Evolutionary conservation across 495 filamentous ascomycete species (phyloP), one percentile per base, ranked within the genome.

Genomic region (Aspergillus campestris): DNA sequence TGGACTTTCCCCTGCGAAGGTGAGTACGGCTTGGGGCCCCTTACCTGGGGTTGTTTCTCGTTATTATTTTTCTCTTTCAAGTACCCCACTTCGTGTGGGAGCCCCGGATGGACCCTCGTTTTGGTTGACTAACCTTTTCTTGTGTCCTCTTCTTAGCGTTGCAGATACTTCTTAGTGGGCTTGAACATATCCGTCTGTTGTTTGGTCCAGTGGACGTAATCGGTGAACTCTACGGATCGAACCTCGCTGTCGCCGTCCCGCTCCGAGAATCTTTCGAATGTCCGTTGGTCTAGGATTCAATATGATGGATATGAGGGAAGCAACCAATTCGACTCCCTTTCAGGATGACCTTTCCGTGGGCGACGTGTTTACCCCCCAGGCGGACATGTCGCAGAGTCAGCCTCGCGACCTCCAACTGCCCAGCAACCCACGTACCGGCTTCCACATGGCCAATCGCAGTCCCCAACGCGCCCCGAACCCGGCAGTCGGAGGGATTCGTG

Each of bases 361-460:
- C 31, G 70, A 73, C 49, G 68, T 73, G 11, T 73, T 73, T 48
- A 65, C 55, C 42, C 64, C 66, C 24, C 69, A 73, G 47, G 60
- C 64, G 34, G 69, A 72, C 51, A 60, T 56, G 41, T 53, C 53
- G 45, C 61, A 60, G 18, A 24, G 18, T 24, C 18, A 24, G 32
- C 54, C 61, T 29, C 47, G 42, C 18, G 61, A 65, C 5, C 44
- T 50, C 15, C 47, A 45, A 11, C 39, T 60, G 40, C 41, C 55
- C 56, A 48, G 58, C 47, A 51, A 56, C 24, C 56, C 54, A 15
- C 47, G 34, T 40, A 41, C 53, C 40, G 53, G 53, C 38, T 58
- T 60, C 43, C 64, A 63, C 45, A 63, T 64, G 64, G 58, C 50
- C 27, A 54, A 58, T 29, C 49, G 46, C 42, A 59, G 55, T 37